Evolutionary conservation across 345 rosid species (phyloP).

Genomic region (Syzygium jambos): DNA sequence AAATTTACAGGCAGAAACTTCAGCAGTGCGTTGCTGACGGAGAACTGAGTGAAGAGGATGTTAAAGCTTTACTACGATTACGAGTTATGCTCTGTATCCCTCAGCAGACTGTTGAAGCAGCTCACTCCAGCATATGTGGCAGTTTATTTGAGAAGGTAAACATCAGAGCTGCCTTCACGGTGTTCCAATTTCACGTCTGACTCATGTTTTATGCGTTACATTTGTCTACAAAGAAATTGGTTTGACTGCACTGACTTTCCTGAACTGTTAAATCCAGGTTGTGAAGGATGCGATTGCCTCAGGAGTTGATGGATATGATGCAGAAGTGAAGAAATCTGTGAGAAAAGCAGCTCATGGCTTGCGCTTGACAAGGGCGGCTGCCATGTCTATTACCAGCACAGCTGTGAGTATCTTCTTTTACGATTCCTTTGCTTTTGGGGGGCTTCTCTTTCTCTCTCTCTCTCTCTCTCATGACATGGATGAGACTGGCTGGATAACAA

Average conservation of each 20-base stretch:
- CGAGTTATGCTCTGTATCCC: conserved; percentile 92
- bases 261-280: conserved; percentile 29
- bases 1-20: conserved; percentile 92
- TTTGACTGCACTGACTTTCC: background rate
- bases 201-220: background rate
- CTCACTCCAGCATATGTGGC: conserved; percentile 92
- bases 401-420: conserved; percentile 44
- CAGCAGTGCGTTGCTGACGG: conserved; percentile 79
- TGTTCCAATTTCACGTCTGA: background rate
- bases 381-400: conserved; percentile 84
- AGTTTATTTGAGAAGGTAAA: conserved; percentile 84
- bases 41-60: conserved; percentile 79
- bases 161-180: background rate
- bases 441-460: background rate
- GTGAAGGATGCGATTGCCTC: conserved; percentile 83
- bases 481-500: background rate
- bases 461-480: background rate
- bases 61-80: conserved; percentile 58
- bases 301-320: conserved; percentile 88
- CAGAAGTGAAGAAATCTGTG: conserved; percentile 59
- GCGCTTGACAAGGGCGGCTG: conserved; percentile 70
- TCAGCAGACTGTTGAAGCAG: conserved; percentile 76
- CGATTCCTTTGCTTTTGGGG: background rate
- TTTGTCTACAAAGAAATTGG: background rate
- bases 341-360: conserved; percentile 76